phyloP scores from a whole-genome alignment of 345 rosid species.

The Pistacia integerrima region DNA sequence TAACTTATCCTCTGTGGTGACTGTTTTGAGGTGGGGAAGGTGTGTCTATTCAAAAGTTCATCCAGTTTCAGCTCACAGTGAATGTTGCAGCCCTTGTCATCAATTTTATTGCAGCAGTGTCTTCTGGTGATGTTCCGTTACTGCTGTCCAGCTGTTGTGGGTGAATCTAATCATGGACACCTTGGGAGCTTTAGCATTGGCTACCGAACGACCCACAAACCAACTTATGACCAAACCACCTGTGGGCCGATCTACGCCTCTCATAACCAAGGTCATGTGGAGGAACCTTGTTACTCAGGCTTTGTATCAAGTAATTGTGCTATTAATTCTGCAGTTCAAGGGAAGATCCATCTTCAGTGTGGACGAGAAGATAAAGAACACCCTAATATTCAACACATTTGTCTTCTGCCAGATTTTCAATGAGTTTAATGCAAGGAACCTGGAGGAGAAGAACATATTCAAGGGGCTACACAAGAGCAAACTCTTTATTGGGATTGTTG shows the following conservation, averaged over 20 bases:
- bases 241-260: conserved; percentile 37
- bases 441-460: conserved; percentile 48
- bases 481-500: conserved; percentile 34
- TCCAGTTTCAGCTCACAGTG: conserved; percentile 50
- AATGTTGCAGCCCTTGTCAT: conserved; percentile 43
- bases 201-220: conserved; percentile 39
- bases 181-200: conserved; percentile 41
- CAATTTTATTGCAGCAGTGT: conserved; percentile 42
- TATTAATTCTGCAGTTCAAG: conserved; percentile 37
- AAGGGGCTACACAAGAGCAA: conserved; percentile 36
- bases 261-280: conserved; percentile 48
- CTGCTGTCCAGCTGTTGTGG: conserved; percentile 49
- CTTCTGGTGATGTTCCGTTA: conserved; percentile 44
- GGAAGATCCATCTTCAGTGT: conserved; percentile 37
- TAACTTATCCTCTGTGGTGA: conserved; percentile 37
- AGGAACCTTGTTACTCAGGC: conserved; percentile 44
- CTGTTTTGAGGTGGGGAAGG: conserved; percentile 45
- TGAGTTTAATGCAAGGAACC: conserved; percentile 42
- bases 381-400: conserved; percentile 44
- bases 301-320: conserved; percentile 36
- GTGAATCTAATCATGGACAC: conserved; percentile 54
- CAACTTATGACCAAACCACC: conserved; percentile 39
- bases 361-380: conserved; percentile 27
- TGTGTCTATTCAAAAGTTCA: conserved; percentile 47
- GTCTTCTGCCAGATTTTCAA: conserved; percentile 41